These are phyloP conservation scores for Aureobasidium vineae DNA, from an alignment of 2,329 filamentous ascomycete genomes.

Conservation along the genomic window DNA sequence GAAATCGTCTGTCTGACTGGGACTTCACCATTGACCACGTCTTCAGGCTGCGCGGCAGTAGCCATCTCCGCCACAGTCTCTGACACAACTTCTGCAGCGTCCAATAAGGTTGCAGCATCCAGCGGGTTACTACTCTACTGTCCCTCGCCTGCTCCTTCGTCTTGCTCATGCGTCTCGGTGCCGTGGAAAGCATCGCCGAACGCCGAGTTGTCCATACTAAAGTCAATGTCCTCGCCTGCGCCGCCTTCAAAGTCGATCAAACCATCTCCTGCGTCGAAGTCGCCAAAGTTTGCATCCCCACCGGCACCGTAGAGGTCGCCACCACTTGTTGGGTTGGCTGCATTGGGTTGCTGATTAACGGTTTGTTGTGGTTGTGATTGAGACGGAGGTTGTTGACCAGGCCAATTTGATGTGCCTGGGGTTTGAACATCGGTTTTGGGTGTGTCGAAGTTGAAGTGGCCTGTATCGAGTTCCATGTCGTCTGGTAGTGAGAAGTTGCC, in stretches of 20 bases:
- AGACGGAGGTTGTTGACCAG: conserved; percentile 13
- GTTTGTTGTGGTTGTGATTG: conserved; percentile 23
- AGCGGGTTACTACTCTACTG: conserved; percentile 13
- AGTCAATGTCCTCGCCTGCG: conserved; percentile 57
- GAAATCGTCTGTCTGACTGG: too few species aligned
- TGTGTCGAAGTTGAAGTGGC: conserved; percentile 24
- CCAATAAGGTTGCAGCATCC: background rate
- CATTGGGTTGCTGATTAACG: conserved; percentile 17
- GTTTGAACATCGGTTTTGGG: conserved; percentile 20
- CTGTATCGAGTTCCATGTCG: conserved; percentile 29
- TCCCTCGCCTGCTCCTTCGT: conserved; percentile 22
- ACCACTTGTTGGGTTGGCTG: conserved; percentile 24
- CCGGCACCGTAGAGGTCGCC: conserved; percentile 46
- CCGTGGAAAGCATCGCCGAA: conserved; percentile 80
- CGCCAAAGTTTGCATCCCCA: conserved; percentile 50
- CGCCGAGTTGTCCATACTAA: conserved; percentile 74
- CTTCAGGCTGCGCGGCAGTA: background rate
- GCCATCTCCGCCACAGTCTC: background rate
- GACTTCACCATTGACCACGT: too few species aligned
- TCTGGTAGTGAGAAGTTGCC: conserved; percentile 28
- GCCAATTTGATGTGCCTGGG: conserved; percentile 12
- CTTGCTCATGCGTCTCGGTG: conserved; percentile 40
- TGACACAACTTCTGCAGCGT: background rate
- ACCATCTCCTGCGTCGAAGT: conserved; percentile 54
- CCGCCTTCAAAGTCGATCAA: conserved; percentile 42